Evolutionary conservation across 1,284 basidiomycete species (phyloP).

Genomic region (Cryptococcus deneoformans): DNA sequence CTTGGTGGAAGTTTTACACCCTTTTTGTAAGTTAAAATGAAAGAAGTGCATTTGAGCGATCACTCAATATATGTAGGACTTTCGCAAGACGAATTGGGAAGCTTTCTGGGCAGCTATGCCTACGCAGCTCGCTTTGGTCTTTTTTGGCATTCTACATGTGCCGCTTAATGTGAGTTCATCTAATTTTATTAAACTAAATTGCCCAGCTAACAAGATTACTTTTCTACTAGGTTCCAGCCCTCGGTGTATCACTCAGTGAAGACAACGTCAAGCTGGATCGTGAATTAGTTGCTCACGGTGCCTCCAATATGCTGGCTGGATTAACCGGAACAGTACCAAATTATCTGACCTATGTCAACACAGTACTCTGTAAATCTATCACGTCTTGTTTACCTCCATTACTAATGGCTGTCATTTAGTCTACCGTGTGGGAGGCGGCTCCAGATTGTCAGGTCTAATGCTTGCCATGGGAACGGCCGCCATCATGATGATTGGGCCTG

Average conservation of each 20-base stretch:
- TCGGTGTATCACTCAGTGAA: conserved; percentile 88
- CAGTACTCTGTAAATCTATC: conserved; percentile 62
- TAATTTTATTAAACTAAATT: neutral
- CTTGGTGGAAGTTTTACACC: conserved; percentile 80
- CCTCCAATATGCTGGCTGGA: conserved; percentile 84
- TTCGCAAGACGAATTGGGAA: conserved; percentile 59
- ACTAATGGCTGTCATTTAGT: conserved; percentile 50
- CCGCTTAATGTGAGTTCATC: conserved; percentile 65
- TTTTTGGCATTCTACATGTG: conserved; percentile 76
- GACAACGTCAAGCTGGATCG: conserved; percentile 89
- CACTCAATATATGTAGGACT: conserved; percentile 51
- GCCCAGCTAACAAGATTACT: no score
- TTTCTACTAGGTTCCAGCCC: conserved; percentile 72
- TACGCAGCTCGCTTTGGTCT: conserved; percentile 46
- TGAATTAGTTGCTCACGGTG: conserved; percentile 89
- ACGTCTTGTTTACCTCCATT: neutral
- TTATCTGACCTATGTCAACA: conserved; percentile 72
- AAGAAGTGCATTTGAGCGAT: neutral
- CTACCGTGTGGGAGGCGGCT: conserved; percentile 90
- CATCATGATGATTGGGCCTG: conserved; percentile 70
- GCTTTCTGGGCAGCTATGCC: conserved; percentile 74
- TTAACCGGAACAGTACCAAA: conserved; percentile 66
- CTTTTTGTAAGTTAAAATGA: conserved; percentile 59
- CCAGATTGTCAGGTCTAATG: conserved; percentile 78
- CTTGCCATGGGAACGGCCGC: conserved; percentile 72